Evolutionary conservation across 2,329 filamentous ascomycete species (phyloP), one percentile per base, ranked within the genome.

Genomic region (Aspergillaceae sp.): DNA sequence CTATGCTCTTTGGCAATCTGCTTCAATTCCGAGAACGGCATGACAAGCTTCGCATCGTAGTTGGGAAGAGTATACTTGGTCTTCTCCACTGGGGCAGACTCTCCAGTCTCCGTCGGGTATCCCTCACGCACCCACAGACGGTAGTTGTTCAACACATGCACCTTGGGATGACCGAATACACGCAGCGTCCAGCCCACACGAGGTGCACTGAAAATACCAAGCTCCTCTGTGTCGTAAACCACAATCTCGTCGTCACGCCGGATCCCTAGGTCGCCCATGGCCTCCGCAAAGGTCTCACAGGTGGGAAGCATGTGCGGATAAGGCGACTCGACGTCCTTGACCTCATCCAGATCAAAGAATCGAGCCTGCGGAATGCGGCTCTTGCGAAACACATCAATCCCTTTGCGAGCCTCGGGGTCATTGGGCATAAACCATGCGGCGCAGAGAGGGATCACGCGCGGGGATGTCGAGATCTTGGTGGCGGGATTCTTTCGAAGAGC

Each of bases 371-470:
- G 91, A 52, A 98, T 92, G 58, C 88, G 87, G 62, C 83, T 80
- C 63, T 87, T 79, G 55, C 82, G 79, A 74, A 91, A 98, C 38
- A 84, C 81, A 53, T 92, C 77, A 56, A 86, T 80, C 45, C 92
- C 92, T 42, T 80, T 86, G 51, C 89, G 83, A 45, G 80, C 80
- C 56, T 77, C 62, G 2, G 77, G 74, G 54, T 95, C 91, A 66
- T 95, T 97, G 52, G 92, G 92, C 52, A 98, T 79, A 63, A 96
- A 98, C 92, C 92, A 98, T 27, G 88, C 79, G 41, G 90, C 92
- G 68, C 90, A 96, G 37, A 98, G 77, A 2, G 92, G 87, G 45
- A 98, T 82, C 38, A 94, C 84, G 55, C 86, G 83, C 1, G 91
- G 86, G 8, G 87, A 82, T 38, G 87, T 85, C 49, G 86, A 88